phyloP scores from a whole-genome alignment of 192 early-diverging fungal species.

The Backusella australiensis region DNA sequence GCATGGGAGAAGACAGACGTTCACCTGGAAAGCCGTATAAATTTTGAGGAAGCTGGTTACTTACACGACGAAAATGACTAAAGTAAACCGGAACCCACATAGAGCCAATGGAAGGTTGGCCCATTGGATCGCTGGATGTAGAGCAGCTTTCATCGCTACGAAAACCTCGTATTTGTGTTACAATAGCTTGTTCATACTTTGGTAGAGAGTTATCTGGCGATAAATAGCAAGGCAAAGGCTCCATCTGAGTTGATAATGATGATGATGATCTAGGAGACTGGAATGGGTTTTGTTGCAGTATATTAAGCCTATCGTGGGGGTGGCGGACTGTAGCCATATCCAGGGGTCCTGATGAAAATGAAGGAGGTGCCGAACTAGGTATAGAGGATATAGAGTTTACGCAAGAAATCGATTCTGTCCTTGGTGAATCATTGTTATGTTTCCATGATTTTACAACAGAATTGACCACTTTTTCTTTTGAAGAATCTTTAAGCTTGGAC shows the following conservation, averaged over 20 bases:
- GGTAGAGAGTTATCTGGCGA: slow-evolving; percentile 10
- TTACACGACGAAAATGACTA: neutral
- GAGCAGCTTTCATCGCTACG: neutral
- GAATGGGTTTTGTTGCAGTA: neutral
- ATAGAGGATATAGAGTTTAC: slow-evolving; percentile 5
- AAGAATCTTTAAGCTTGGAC: neutral
- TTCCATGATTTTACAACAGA: slow-evolving; percentile 1
- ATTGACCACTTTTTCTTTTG: neutral
- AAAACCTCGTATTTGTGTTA: slow-evolving; percentile 18
- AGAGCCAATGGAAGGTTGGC: neutral
- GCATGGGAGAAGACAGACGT: neutral
- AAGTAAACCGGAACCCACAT: slow-evolving; percentile 11
- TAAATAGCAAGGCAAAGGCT: slow-evolving; percentile 13
- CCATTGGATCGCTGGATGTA: neutral
- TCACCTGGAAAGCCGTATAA: neutral
- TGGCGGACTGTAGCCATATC: slow-evolving; percentile 3
- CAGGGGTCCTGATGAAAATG: slow-evolving; percentile 10
- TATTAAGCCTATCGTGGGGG: neutral
- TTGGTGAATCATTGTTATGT: neutral
- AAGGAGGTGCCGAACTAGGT: slow-evolving; percentile 19
- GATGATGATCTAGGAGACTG: neutral
- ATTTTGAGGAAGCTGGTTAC: slow-evolving; percentile 1
- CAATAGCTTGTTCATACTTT: slow-evolving; percentile 27
- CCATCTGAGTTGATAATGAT: neutral
- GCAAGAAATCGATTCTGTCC: neutral